Conservation (phyloP, 1,139 yeast species). For the Debaryomyces fabryi region DNA sequence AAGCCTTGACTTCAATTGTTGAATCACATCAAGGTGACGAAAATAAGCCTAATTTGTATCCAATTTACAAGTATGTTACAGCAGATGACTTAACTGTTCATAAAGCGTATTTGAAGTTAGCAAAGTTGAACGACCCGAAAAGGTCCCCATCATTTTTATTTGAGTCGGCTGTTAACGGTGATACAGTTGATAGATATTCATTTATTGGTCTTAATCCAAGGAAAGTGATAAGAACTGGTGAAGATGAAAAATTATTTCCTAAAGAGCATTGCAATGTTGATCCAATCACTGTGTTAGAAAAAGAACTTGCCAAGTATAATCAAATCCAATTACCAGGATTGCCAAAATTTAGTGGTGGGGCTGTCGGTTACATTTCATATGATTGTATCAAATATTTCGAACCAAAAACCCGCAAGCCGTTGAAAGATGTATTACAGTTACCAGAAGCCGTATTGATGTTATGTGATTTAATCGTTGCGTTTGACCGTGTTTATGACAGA, state of each 20-base stretch:
- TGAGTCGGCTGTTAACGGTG: constrained; percentile 89
- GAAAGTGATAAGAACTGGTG: constrained; percentile 81
- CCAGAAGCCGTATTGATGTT: constrained; percentile 95
- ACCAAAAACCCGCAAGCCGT: constrained; percentile 76
- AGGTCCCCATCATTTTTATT: constrained; percentile 75
- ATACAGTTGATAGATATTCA: constrained; percentile 84
- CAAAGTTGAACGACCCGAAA: constrained; percentile 64
- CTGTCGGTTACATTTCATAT: constrained; percentile 91
- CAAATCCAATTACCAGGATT: constrained; percentile 80
- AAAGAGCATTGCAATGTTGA: constrained; percentile 57
- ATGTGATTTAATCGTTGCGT: constrained; percentile 86
- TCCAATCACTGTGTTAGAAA: constrained; percentile 74
- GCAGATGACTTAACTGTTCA: constrained; percentile 86
- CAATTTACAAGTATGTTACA: constrained; percentile 73
- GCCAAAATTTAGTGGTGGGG: constrained; percentile 92
- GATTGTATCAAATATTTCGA: constrained; percentile 97
- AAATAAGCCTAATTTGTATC: constrained; percentile 62
- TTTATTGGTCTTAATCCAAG: constrained; percentile 87
- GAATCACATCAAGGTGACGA: constrained; percentile 35
- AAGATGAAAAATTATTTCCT: constrained; percentile 28
- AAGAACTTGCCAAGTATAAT: constrained; percentile 63
- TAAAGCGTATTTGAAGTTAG: constrained; percentile 82
- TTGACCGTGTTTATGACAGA: constrained; percentile 91
- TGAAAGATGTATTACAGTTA: constrained; percentile 76
- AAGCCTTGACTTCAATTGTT: constrained; percentile 49